Percentiles rank a stretch among this genome's conserved stretches.
Conservation (phyloP, 257 asterid species). For the Solanum bulbocastanum region DNA sequence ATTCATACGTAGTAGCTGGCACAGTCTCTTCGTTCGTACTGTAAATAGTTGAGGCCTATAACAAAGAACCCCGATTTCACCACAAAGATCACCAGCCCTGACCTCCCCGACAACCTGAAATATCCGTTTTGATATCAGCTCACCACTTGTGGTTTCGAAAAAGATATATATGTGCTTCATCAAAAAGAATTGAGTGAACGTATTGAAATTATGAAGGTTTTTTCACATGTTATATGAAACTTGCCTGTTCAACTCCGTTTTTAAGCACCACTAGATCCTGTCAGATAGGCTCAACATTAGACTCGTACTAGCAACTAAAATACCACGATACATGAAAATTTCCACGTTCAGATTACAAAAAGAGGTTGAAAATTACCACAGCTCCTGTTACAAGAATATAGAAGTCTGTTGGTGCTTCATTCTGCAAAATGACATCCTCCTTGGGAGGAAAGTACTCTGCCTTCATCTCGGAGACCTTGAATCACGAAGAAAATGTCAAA, state of each 20-base stretch:
- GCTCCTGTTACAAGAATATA: conserved; percentile 40
- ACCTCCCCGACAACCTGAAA: conserved; percentile 76
- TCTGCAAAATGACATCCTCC: conserved; percentile 38
- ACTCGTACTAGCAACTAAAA: background rate
- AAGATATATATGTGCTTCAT: background rate
- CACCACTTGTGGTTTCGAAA: background rate
- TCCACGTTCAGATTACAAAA: background rate
- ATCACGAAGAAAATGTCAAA: background rate
- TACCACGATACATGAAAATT: background rate
- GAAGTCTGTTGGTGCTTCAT: conserved; percentile 44
- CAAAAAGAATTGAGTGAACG: background rate
- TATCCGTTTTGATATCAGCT: background rate
- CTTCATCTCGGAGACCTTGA: conserved; percentile 43
- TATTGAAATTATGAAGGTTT: background rate
- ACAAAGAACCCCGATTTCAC: conserved; percentile 91
- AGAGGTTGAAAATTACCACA: conserved; percentile 19
- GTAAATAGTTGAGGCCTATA: conserved; percentile 86
- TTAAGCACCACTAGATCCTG: conserved; percentile 30
- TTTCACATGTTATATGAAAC: conserved; percentile 3
- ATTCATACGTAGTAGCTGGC: conserved; percentile 70
- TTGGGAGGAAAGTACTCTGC: conserved; percentile 44
- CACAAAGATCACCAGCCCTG: conserved; percentile 68
- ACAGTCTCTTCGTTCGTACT: conserved; percentile 65
- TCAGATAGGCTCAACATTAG: background rate
- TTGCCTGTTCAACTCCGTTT: conserved; percentile 57